Base-by-base conservation (phyloP, 768 basidiomycete genomes). In the Mycena capillaripes region DNA sequence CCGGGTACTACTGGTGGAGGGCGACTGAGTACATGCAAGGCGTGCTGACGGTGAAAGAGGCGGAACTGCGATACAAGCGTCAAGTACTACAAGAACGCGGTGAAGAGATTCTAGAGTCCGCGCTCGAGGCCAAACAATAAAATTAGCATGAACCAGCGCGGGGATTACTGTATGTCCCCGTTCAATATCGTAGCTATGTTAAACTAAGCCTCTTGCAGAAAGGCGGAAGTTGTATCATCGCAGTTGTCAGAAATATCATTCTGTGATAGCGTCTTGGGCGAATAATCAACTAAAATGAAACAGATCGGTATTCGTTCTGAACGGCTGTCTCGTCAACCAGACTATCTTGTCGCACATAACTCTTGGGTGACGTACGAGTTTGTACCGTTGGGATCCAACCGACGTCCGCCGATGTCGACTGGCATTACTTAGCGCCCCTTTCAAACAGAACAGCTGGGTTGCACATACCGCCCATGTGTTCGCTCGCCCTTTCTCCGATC, bases 11-110 rank as follows among this genome's bases (percentile, higher is more conserved):
- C 25, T 75, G 74, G 74, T 75, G 74, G 74, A 16, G 65, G n/a
- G 74, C 74, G 25, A 75, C 74, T 16, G 70, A 69, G 27, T 70
- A 75, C 64, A 75, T 75, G 74, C 2, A 69, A 53, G 64, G 67
- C 6, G 82, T 95, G 23, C 82, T 95, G 25, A 87, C 87, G 34
- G 84, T 89, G 81, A 94, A 92, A 81, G 89, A 90, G 58, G 86
- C 81, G 25, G 86, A 92, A 77, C 88, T 95, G 50, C 78, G 82
- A 30, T 87, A 87, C 73, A 87, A 87, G 64, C 85, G 91, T 29
- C 3, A 52, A 44, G 1, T 36, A 1, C 5, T 11, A 79, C 82
- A 82, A 75, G 77, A 81, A 71, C 77, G 78, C 67, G 75, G 83
- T 32, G 83, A 76, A 23, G 79, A 77, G 23, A 78, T 80, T 23